phyloP scores from a whole-genome alignment of 176 grass and related monocot genomes.

The Triticum dicoccoides region DNA sequence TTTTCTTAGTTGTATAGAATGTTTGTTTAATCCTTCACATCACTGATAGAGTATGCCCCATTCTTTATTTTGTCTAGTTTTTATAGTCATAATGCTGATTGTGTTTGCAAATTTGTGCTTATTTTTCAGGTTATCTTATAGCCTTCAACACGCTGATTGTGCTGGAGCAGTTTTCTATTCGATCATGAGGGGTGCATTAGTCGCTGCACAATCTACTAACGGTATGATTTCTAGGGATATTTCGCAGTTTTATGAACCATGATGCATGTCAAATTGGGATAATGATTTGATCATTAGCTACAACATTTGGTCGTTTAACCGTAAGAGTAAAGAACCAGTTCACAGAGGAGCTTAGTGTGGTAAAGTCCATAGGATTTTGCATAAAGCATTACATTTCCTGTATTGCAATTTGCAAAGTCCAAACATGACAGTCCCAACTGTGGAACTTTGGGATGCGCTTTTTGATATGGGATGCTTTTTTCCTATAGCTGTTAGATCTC shows the following conservation, averaged over 20 bases:
- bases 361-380: not conserved
- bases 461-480: conserved; percentile 12
- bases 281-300: not conserved
- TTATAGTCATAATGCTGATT: conserved; percentile 11
- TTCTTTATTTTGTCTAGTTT: not conserved
- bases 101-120: not conserved
- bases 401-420: not conserved
- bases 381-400: not conserved
- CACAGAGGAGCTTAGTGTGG: not conserved
- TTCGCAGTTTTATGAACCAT: not conserved
- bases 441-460: not conserved
- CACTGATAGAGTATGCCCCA: not conserved
- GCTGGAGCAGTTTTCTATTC: conserved; percentile 79
- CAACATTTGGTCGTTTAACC: not conserved
- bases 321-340: not conserved
- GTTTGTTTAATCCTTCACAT: not conserved
- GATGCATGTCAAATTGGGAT: not conserved
- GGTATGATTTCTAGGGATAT: conserved; percentile 29
- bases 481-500: conserved; percentile 13
- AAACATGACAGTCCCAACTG: not conserved
- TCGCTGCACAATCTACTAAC: conserved; percentile 52
- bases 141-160: conserved; percentile 78
- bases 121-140: conserved; percentile 75
- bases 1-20: not conserved
- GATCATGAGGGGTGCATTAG: conserved; percentile 66